These are phyloP conservation scores for Kluyveromyces marxianus DNA, from an alignment of 1,139 yeast genomes.

Conservation along the genomic window DNA sequence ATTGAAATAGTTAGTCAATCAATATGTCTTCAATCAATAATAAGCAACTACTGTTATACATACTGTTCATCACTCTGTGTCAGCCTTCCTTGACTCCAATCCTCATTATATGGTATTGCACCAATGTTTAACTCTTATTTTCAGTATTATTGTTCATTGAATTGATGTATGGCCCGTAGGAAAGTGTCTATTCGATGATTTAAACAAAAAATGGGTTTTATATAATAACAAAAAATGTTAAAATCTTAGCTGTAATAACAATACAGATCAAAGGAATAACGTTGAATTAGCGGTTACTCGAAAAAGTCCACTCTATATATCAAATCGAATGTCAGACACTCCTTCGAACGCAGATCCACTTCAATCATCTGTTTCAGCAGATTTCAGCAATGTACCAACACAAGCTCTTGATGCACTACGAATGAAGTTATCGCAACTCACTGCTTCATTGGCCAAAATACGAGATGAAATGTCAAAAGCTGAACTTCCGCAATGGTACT, in stretches of 20 bases:
- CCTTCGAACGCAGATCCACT: conserved; percentile 2
- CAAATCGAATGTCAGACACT: background rate
- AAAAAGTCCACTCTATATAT: too few relatives aligned
- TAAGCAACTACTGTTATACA: conserved; percentile 4
- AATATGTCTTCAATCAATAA: background rate
- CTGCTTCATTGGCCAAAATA: conserved; percentile 40
- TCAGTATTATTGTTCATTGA: too few relatives aligned
- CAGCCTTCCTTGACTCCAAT: too few relatives aligned
- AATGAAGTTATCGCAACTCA: conserved; percentile 48
- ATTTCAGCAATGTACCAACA: conserved; percentile 43
- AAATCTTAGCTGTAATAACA: too few relatives aligned
- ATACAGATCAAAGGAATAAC: too few relatives aligned
- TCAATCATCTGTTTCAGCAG: conserved; percentile 2
- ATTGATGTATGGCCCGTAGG: too few relatives aligned
- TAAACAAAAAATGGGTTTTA: too few relatives aligned
- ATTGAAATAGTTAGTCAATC: background rate
- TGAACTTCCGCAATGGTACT: conserved; percentile 33
- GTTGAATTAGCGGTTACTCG: too few relatives aligned
- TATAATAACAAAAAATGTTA: too few relatives aligned
- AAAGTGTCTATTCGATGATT: too few relatives aligned
- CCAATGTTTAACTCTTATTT: too few relatives aligned
- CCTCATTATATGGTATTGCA: too few relatives aligned
- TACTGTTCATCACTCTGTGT: conserved; percentile 6
- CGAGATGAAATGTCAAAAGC: conserved; percentile 37
- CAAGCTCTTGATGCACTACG: conserved; percentile 54